Evolutionary conservation across 2,329 filamentous ascomycete genomes (phyloP).

Genomic region (Fusarium lyarnte): DNA sequence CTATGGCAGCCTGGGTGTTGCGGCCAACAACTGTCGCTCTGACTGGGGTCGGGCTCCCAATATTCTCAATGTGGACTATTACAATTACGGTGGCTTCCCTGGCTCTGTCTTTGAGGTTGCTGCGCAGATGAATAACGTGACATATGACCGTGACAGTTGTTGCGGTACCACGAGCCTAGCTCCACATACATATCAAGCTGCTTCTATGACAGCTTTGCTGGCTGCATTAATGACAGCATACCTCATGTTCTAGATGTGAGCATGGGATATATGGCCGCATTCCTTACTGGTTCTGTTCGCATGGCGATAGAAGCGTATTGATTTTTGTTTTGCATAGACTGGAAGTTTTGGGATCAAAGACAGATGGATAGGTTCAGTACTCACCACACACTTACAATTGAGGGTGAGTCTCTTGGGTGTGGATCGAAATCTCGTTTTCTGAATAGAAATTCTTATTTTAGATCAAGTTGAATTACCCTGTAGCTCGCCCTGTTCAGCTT

Average conservation of each 20-base stretch:
- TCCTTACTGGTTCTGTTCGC: slow-evolving; percentile 6
- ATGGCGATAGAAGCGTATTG: slow-evolving; percentile 24
- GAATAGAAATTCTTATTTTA: slow-evolving; percentile 9
- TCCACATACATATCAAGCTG: slow-evolving; percentile 31
- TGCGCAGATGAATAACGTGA: slow-evolving; percentile 75
- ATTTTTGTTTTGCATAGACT: slow-evolving; percentile 31
- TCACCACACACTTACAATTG: slow-evolving; percentile 1
- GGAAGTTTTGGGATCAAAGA: slow-evolving; percentile 8
- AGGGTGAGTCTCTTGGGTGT: neutral
- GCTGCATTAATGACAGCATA: slow-evolving; percentile 34
- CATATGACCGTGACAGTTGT: slow-evolving; percentile 66
- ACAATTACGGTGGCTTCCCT: slow-evolving; percentile 72
- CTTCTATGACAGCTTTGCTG: slow-evolving; percentile 33
- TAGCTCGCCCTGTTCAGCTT: neutral
- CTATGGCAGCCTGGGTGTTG: slow-evolving; percentile 71
- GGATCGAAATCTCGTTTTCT: neutral
- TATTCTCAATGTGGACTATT: slow-evolving; percentile 86
- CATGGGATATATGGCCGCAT: neutral
- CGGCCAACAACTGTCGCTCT: slow-evolving; percentile 68
- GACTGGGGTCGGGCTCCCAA: slow-evolving; percentile 77
- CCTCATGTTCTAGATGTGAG: slow-evolving; percentile 27
- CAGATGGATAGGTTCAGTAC: slow-evolving; percentile 21
- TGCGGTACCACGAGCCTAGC: slow-evolving; percentile 59
- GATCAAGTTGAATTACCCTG: neutral
- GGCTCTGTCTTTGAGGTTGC: slow-evolving; percentile 83